phyloP scores from a whole-genome alignment of 2,329 filamentous ascomycete genomes.

The Torrubiellomyces zombiae region DNA sequence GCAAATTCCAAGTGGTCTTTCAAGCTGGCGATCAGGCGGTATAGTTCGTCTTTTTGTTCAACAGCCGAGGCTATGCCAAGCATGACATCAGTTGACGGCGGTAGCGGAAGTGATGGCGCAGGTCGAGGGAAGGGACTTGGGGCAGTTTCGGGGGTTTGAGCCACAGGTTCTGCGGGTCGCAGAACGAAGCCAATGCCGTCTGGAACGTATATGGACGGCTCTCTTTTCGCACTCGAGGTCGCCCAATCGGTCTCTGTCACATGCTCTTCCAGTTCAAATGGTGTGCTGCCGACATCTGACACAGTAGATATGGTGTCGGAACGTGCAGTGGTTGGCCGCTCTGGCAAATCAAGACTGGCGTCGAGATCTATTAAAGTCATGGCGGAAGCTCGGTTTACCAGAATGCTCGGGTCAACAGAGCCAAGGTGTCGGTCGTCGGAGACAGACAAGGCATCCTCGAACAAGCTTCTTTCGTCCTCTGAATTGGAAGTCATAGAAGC shows the following conservation, averaged over 20 bases:
- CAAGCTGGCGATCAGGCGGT: conserved; percentile 30
- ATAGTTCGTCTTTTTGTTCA: conserved; percentile 32
- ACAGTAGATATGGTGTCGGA: conserved; percentile 40
- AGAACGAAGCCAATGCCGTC: conserved; percentile 37
- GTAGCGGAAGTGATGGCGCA: conserved; percentile 23
- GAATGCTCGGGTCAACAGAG: conserved; percentile 14
- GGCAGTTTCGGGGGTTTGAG: conserved; percentile 3
- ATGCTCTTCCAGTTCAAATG: conserved; percentile 47
- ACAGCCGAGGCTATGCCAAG: conserved; percentile 32
- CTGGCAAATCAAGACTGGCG: conserved; percentile 34
- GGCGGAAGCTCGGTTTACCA: conserved; percentile 23
- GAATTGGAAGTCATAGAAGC: too few species aligned
- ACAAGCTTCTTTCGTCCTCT: conserved; percentile 29
- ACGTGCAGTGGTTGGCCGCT: conserved; percentile 40
- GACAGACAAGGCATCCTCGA: conserved; percentile 21
- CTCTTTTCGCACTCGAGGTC: conserved; percentile 21
- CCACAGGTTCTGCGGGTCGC: background rate
- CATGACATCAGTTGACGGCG: conserved; percentile 33
- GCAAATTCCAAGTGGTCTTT: conserved; percentile 28
- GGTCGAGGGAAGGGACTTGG: conserved; percentile 6
- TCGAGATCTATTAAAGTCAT: conserved; percentile 36
- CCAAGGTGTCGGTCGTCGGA: conserved; percentile 26
- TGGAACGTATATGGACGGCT: conserved; percentile 43
- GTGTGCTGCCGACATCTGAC: conserved; percentile 34
- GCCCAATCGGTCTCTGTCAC: conserved; percentile 34